phyloP scores from a whole-genome alignment of 1,284 basidiomycete species.

The Trametes hirsuta region DNA sequence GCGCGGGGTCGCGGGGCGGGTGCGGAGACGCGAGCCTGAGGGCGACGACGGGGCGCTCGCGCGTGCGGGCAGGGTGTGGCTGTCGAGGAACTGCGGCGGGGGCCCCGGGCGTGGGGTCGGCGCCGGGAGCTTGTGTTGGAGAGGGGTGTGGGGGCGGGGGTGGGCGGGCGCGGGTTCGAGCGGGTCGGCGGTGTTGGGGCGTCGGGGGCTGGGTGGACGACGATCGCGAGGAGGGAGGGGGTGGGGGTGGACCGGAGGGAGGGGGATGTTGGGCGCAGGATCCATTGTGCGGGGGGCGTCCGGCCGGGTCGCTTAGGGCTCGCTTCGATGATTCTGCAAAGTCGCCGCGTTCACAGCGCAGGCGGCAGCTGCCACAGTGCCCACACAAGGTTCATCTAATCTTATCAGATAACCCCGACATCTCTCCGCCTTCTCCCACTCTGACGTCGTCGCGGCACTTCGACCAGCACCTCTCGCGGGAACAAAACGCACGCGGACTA shows the following conservation, averaged over 20 bases:
- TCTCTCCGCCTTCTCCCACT: background rate
- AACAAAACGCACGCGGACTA: background rate
- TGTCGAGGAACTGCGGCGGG: slow-evolving; percentile 19
- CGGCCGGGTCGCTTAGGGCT: slow-evolving; percentile 25
- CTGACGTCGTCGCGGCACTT: background rate
- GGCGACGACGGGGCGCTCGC: slow-evolving; percentile 18
- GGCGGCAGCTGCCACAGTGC: background rate
- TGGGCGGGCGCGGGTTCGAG: background rate
- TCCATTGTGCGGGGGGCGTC: slow-evolving; percentile 21
- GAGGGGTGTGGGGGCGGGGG: slow-evolving; percentile 14
- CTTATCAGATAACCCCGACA: slow-evolving; percentile 19
- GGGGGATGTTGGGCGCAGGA: slow-evolving; percentile 16
- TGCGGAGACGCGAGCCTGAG: slow-evolving; percentile 15
- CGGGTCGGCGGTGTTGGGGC: slow-evolving; percentile 6
- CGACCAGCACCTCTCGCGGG: background rate
- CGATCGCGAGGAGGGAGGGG: background rate
- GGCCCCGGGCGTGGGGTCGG: slow-evolving; percentile 21
- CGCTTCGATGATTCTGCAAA: slow-evolving; percentile 18
- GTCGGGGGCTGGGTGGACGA: slow-evolving; percentile 10
- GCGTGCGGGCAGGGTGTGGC: slow-evolving; percentile 8
- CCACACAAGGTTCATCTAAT: slow-evolving; percentile 22
- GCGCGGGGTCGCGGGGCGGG: slow-evolving; percentile 2
- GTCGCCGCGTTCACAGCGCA: slow-evolving; percentile 22
- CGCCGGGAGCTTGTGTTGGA: slow-evolving; percentile 19
- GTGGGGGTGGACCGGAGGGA: slow-evolving; percentile 11